Conservation (phyloP, 306 rosid species). For the Gastrolobium bilobum region DNA sequence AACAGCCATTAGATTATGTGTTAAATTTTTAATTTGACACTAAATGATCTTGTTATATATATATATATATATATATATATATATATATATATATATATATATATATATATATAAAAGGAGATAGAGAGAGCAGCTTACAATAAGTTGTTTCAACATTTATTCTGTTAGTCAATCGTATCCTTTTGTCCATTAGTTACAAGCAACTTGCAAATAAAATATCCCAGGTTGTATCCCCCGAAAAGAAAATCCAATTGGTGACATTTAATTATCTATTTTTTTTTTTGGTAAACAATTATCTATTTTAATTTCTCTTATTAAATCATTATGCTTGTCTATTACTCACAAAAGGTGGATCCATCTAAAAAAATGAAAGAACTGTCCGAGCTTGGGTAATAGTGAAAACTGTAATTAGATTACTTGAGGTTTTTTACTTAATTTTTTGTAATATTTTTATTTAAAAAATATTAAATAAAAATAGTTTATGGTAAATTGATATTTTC, state of each 20-base stretch:
- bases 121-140: too few relatives aligned
- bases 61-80: too few relatives aligned
- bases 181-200: slow-evolving; percentile 18
- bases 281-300: background rate
- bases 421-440: background rate
- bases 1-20: too few relatives aligned
- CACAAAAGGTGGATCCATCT: background rate
- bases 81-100: too few relatives aligned
- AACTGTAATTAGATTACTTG: background rate
- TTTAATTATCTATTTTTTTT: too few relatives aligned
- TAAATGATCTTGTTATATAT: too few relatives aligned
- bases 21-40: too few relatives aligned
- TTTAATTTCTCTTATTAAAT: background rate
- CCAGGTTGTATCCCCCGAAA: background rate
- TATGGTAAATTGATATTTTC: background rate
- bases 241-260: too few relatives aligned
- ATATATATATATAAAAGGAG: too few relatives aligned
- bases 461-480: background rate
- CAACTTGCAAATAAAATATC: slow-evolving; percentile 21
- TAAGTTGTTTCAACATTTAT: background rate
- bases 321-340: background rate
- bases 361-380: background rate
- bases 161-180: slow-evolving; percentile 16
- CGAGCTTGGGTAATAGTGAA: background rate
- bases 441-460: background rate